Evolutionary conservation across 208 protist species (phyloP), one percentile per base, ranked within the genome.

Genomic region (Crithidia fasciculata): DNA sequence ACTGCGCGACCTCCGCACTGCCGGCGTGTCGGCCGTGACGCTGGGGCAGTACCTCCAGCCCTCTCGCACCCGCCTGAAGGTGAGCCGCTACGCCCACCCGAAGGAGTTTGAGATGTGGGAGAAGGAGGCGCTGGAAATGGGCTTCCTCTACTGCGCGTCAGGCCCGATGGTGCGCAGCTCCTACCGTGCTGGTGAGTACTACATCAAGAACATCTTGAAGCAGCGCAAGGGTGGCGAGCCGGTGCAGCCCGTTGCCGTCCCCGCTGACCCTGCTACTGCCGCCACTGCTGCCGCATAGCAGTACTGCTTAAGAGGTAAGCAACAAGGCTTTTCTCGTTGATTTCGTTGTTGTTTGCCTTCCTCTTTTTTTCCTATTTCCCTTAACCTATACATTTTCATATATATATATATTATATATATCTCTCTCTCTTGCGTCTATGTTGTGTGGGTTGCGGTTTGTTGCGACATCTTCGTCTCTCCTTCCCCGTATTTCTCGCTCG

Each of bases 31-130:
- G 39, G 90, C 88, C 3, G 78, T 99, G 41, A 99, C 98, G 3
- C 81, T 99, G 9, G 98, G 98, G 2, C 98, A 99, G 83, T 99
- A 99, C 79, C 86, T 99, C 58, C 96, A 98, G 67, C 98, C 98
- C 19, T 93, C 95, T 10, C 91, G 91, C 55, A 96, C 89, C 45
- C 98, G 99, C 49, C 98, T 99, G 86, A 98, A 99, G 81, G 98
- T 99, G 13, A 83, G 84, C 10, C 95, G 93, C 57, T 99, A 99
- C 69, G 97, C 99, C 8, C 91, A 97, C 59, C 97, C 97, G 8
- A 98, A 96, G 57, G 91, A 98, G 76, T 99, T 99, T 84, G 92
- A 98, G 52, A 92, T 97, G 81, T 99, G 95, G 94, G 83, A 92
- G 72, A 74, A 93, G 71, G 96, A 98, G 83, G 97, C 96, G 57